Conservation (phyloP, 2,329 filamentous ascomycete genomes). For the Epichloe hybrida region DNA sequence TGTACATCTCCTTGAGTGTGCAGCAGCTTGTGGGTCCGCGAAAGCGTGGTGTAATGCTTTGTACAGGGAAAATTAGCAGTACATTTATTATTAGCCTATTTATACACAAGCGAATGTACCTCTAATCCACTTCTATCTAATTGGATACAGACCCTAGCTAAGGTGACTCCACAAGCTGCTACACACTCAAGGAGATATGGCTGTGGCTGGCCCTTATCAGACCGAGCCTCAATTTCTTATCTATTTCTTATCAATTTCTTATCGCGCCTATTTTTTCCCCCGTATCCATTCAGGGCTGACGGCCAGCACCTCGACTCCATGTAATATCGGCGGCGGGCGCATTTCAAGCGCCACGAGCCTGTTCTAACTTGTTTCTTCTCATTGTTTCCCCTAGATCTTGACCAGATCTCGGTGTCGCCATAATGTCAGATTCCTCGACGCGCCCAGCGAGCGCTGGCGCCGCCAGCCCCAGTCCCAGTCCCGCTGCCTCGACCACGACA, state of each 20-base stretch:
- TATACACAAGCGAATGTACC: too few relatives aligned
- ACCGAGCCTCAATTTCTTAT: background rate
- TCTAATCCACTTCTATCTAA: too few relatives aligned
- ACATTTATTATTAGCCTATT: too few relatives aligned
- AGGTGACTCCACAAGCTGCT: too few relatives aligned
- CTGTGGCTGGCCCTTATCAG: background rate
- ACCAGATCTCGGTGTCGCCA: background rate
- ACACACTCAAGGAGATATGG: too few relatives aligned
- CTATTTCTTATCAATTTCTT: conserved; percentile 5
- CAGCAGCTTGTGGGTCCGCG: too few relatives aligned
- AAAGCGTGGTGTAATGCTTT: too few relatives aligned
- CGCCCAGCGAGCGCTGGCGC: background rate
- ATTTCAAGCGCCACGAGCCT: background rate
- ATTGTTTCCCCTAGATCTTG: background rate
- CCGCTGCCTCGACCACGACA: conserved; percentile 8
- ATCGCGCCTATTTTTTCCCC: conserved; percentile 13
- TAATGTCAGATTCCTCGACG: background rate
- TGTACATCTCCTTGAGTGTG: too few relatives aligned
- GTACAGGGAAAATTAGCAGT: too few relatives aligned
- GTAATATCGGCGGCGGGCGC: background rate
- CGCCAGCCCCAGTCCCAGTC: conserved; percentile 3
- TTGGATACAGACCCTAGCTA: too few relatives aligned
- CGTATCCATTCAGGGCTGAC: background rate
- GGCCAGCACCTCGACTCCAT: background rate
- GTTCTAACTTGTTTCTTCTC: background rate